phyloP scores from a whole-genome alignment of 495 filamentous ascomycete genomes.

The Talaromyces wortmannii region DNA sequence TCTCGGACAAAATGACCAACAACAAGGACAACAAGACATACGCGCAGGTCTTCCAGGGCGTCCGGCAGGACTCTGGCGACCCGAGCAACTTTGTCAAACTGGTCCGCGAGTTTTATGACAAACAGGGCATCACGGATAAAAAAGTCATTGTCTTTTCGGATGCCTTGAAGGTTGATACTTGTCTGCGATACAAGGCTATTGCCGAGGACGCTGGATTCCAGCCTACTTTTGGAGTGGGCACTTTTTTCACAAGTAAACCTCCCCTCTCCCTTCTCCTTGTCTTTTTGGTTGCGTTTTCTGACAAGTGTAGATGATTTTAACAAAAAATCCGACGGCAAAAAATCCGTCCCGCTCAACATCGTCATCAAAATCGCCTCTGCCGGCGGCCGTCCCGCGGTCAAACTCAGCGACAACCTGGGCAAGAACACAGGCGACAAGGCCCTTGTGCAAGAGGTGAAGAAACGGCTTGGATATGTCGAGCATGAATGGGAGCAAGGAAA shows the following conservation, averaged over 20 bases:
- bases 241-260: conserved; percentile 76
- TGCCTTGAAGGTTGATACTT: conserved; percentile 83
- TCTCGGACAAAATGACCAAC: conserved; percentile 7
- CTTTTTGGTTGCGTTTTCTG: background rate
- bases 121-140: conserved; percentile 64
- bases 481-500: conserved; percentile 77
- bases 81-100: conserved; percentile 73
- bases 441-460: conserved; percentile 78
- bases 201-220: conserved; percentile 75
- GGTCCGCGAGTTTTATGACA: conserved; percentile 83
- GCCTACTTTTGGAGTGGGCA: conserved; percentile 87
- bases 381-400: conserved; percentile 74
- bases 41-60: conserved; percentile 78
- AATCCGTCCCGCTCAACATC: conserved; percentile 92
- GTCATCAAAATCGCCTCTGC: conserved; percentile 93
- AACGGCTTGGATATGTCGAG: conserved; percentile 76
- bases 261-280: background rate
- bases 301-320: conserved; percentile 63
- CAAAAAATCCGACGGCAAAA: conserved; percentile 58
- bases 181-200: conserved; percentile 78
- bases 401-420: conserved; percentile 93
- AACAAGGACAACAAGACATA: conserved; percentile 45
- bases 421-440: conserved; percentile 89
- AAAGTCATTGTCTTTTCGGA: conserved; percentile 98
- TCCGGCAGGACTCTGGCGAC: conserved; percentile 93